phyloP scores from a whole-genome alignment of 1,284 basidiomycete species.

The Uromyces viciae-fabae region DNA sequence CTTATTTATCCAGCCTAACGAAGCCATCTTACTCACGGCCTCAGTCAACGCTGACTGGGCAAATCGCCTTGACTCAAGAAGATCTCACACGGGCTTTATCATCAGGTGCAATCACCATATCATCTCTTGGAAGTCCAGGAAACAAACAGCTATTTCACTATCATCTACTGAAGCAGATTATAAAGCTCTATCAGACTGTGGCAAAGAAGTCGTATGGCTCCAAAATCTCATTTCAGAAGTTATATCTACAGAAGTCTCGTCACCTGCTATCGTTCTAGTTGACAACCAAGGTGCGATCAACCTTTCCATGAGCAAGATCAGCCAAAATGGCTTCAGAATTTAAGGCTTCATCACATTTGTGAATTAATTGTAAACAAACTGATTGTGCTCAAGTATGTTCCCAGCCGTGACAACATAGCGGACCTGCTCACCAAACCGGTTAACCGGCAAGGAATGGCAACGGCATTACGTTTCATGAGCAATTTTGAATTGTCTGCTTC shows the following conservation, averaged over 20 bases:
- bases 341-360: not conserved
- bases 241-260: not conserved
- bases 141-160: not conserved
- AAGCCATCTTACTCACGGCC: not conserved
- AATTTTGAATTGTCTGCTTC: too few relatives aligned
- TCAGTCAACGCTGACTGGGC: not conserved
- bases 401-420: not conserved
- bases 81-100: not conserved
- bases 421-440: not conserved
- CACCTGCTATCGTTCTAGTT: not conserved
- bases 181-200: not conserved
- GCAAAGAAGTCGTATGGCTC: not conserved
- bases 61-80: not conserved
- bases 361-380: not conserved
- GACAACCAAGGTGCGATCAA: not conserved
- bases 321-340: not conserved
- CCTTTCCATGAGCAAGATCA: not conserved
- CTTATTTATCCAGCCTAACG: not conserved
- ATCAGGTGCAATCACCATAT: not conserved
- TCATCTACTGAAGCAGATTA: not conserved
- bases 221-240: not conserved
- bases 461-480: too few relatives aligned
- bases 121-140: not conserved
- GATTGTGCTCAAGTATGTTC: not conserved
- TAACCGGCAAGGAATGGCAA: too few relatives aligned